Base-by-base conservation (phyloP, 2,329 filamentous ascomycete species). In the Phialophora chinensis region DNA sequence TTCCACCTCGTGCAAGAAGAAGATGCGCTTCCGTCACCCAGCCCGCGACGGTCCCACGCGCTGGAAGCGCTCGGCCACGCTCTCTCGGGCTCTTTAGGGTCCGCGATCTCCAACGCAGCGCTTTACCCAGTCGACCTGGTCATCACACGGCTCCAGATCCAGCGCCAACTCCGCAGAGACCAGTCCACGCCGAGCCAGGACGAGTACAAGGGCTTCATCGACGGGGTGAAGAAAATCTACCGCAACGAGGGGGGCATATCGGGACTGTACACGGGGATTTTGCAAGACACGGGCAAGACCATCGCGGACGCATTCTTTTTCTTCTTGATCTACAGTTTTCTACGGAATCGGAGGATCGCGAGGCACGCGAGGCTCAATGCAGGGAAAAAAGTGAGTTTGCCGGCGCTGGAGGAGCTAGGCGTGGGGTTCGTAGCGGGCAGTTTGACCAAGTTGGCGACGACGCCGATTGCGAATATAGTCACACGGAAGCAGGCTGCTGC, bases 71-170 rank as follows among this genome's bases (percentile, higher is more conserved):
- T 96, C 8, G 90, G 91, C 53, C 92, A 96, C 81, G 93, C 91
- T 62, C 78, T 91, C 35, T 92, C 92, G 3, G 93, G 93, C 60
- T 90, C 91, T 4, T 81, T 88, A 0, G 92, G 92, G 42, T 90
- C 91, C 0, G 90, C 91, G 17, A 85, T 94, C 66, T 91, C 92
- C 11, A 94, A 93, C 72, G 84, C 92, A 55, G 79, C 88, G 62
- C 88, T 91, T 5, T 96, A 96, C 75, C 93, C 93, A 1, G 85
- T 96, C 65, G 90, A 92, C 73, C 85, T 96, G 52, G 87, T 95
- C 69, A 90, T 92, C 63, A 93, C 92, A 29, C 87, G 92, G 31
- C 84, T 96, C 55, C 92, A 96, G 78, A 90, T 92, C 2, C 91
- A 95, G 79, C 85, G 85, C 49, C 86, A 86, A 72, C 78, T 88